Percentiles rank a stretch among this genome's conserved stretches.
These are phyloP conservation scores for Tirmania nivea DNA, from an alignment of 495 filamentous ascomycete genomes.

Conservation along the genomic window DNA sequence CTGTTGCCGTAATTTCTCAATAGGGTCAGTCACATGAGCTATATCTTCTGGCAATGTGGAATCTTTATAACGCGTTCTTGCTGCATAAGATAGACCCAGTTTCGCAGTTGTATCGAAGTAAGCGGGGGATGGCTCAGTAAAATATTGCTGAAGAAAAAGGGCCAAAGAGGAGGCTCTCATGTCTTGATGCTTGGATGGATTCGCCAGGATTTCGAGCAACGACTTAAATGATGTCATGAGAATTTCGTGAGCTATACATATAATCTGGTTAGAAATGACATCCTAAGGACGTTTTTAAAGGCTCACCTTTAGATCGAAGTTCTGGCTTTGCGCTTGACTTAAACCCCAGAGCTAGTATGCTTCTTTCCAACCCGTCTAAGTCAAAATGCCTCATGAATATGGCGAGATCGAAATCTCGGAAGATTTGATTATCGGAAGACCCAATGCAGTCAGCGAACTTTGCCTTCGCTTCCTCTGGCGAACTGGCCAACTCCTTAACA, in stretches of 20 bases:
- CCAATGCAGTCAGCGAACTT: slow-evolving; percentile 89
- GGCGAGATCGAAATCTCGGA: slow-evolving; percentile 80
- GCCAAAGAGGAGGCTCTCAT: slow-evolving; percentile 25
- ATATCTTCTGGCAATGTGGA: slow-evolving; percentile 13
- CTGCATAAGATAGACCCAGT: slow-evolving; percentile 16
- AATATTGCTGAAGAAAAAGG: slow-evolving; percentile 40
- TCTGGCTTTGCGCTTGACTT: slow-evolving; percentile 57
- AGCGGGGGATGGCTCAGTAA: slow-evolving; percentile 13
- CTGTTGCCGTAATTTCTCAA: slow-evolving; percentile 18
- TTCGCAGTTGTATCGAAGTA: slow-evolving; percentile 14
- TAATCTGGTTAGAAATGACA: neutral
- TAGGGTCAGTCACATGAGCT: slow-evolving; percentile 14
- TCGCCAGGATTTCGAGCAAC: slow-evolving; percentile 19
- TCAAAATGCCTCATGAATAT: slow-evolving; percentile 88
- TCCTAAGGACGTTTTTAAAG: slow-evolving; percentile 1
- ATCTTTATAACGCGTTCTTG: slow-evolving; percentile 18
- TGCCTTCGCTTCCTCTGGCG: slow-evolving; percentile 53
- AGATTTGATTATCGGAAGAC: slow-evolving; percentile 59
- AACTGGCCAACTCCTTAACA: slow-evolving; percentile 51
- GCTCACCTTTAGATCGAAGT: slow-evolving; percentile 68
- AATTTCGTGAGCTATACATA: slow-evolving; percentile 13
- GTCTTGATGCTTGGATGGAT: slow-evolving; percentile 46
- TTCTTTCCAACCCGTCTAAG: slow-evolving; percentile 67
- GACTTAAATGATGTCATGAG: slow-evolving; percentile 16
- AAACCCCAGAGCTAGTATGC: slow-evolving; percentile 71